Evolutionary conservation across 306 rosid genomes (phyloP).

Genomic region (Leucaena leucocephala): DNA sequence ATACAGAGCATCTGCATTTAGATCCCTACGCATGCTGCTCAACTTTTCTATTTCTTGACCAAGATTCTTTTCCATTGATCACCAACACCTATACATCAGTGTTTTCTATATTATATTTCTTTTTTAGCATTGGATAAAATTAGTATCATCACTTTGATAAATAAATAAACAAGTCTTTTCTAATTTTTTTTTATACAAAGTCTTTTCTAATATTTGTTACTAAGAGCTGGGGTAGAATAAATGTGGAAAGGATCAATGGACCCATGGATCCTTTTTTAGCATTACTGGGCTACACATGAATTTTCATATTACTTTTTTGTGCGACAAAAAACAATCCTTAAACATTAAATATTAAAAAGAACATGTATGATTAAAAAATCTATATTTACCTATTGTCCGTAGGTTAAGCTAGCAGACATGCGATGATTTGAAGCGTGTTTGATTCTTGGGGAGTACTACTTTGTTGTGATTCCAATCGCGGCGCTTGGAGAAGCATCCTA

Average conservation of each 20-base stretch:
- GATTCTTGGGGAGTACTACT: too few relatives aligned
- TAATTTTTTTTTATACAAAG: too few relatives aligned
- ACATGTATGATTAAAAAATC: too few relatives aligned
- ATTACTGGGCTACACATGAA: neutral
- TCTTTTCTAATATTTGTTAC: neutral
- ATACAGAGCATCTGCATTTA: neutral
- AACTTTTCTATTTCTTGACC: neutral
- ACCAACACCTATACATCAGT: neutral
- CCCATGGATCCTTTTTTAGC: neutral
- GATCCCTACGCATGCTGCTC: neutral
- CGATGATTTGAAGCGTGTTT: too few relatives aligned
- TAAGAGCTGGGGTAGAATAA: neutral
- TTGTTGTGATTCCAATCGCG: too few relatives aligned
- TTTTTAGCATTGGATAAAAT: neutral
- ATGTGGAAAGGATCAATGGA: neutral
- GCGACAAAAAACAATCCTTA: neutral
- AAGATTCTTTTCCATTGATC: neutral
- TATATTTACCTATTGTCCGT: too few relatives aligned
- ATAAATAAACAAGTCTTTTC: neutral
- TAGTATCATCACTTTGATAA: neutral
- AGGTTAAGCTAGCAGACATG: too few relatives aligned
- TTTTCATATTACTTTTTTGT: neutral
- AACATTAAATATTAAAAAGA: neutral
- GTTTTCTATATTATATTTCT: neutral
- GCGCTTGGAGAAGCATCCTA: too few relatives aligned